phyloP scores from a whole-genome alignment of 768 basidiomycete species.

The Xerocomellus chrysenteron region DNA sequence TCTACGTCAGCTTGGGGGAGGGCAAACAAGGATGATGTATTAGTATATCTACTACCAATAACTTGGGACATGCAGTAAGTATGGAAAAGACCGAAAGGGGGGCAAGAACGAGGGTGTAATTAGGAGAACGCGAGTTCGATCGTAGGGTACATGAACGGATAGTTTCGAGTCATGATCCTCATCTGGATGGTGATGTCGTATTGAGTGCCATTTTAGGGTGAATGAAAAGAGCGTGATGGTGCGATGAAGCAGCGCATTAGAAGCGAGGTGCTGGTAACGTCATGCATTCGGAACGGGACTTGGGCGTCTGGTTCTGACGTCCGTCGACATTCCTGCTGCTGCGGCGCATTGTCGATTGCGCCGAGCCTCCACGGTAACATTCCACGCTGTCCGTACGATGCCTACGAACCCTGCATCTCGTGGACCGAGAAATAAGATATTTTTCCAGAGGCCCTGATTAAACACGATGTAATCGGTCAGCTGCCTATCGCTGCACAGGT shows the following conservation, averaged over 20 bases:
- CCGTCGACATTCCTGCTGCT: constrained; percentile 11
- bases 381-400: constrained; percentile 65
- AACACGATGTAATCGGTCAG: constrained; percentile 33
- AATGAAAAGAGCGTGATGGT: constrained; percentile 23
- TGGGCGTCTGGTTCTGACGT: constrained; percentile 5
- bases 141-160: constrained; percentile 8
- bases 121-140: constrained; percentile 22
- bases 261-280: constrained; percentile 16
- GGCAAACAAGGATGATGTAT: background rate
- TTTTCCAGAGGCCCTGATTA: constrained; percentile 69
- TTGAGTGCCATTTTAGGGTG: constrained; percentile 24
- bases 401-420: constrained; percentile 44
- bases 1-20: background rate
- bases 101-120: constrained; percentile 15
- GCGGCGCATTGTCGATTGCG: constrained; percentile 27
- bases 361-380: constrained; percentile 67
- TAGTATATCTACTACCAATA: constrained; percentile 23
- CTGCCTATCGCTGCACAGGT: constrained; percentile 36
- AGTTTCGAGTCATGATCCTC: constrained; percentile 30
- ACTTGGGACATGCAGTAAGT: constrained; percentile 4
- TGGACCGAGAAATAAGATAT: constrained; percentile 55
- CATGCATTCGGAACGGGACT: constrained; percentile 16
- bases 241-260: constrained; percentile 3
- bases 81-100: background rate
- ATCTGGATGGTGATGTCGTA: constrained; percentile 27